A percentile compares a stretch with the other conserved stretches of the same genome.
Evolutionary conservation across 78 protist species (phyloP).

Genomic region (Planoprotostelium fungivorum): DNA sequence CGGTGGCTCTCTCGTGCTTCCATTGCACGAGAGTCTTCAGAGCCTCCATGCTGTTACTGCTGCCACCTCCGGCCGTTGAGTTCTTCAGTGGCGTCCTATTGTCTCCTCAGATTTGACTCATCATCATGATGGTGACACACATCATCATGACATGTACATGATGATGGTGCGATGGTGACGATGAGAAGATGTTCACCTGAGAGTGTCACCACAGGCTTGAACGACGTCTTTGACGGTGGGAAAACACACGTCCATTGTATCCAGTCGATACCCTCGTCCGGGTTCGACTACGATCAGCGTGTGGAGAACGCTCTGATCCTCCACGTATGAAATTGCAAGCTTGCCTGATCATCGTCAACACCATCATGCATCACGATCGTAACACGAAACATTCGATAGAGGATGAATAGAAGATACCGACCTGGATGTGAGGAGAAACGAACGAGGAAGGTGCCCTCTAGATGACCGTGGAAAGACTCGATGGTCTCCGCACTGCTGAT

Average conservation of each 20-base stretch:
- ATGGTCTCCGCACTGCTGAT: not conserved
- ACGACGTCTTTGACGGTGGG: not conserved
- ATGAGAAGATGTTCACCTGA: not conserved
- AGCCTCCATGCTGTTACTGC: not conserved
- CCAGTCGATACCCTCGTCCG: not conserved
- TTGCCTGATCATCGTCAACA: too few species aligned
- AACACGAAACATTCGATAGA: too few species aligned
- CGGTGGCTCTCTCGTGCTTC: not conserved
- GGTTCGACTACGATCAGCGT: not conserved
- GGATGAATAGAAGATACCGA: too few species aligned
- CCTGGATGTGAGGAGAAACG: not conserved
- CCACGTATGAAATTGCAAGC: not conserved
- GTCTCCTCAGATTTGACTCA: too few species aligned
- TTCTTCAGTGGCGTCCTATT: not conserved
- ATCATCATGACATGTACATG: too few species aligned
- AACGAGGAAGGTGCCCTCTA: not conserved
- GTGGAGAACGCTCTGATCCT: not conserved
- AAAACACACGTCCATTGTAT: not conserved
- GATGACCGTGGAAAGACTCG: not conserved
- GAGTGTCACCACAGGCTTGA: not conserved
- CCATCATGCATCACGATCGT: too few species aligned
- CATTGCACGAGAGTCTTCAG: not conserved
- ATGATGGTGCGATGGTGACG: not conserved
- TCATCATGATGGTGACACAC: too few species aligned
- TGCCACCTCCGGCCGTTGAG: not conserved